Evolutionary conservation across 768 basidiomycete genomes (phyloP), one percentile per base, ranked within the genome.

Genomic region (Lactifluus subvellereus): DNA sequence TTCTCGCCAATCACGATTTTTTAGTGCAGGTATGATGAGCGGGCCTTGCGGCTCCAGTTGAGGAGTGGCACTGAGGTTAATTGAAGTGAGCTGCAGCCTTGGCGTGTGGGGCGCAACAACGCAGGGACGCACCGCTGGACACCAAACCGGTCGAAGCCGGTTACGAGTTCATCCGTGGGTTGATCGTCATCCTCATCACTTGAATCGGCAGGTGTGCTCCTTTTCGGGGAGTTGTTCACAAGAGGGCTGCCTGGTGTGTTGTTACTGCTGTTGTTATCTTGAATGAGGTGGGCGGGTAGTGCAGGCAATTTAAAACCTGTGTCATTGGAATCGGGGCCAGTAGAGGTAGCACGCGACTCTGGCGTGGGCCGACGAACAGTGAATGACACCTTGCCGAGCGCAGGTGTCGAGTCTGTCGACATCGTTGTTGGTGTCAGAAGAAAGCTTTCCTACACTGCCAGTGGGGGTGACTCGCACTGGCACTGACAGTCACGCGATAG

Each of bases 1-100:
- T 56, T 85, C 88, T 47, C 92, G 79, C 96, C 96, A 99, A 72
- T 99, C 95, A 32, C 85, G 83, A 70, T 98, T 96, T 69, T 92
- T 78, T 51, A 91, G 77, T 1, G 92, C 79, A 16, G 95, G 87
- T 49, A 99, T 98, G 42, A 97, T 85, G 8, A 97, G 80, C 0
- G 90, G 90, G 4, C 77, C 82, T 45, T 82, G 71, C 11, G 80
- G 74, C 55, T 72, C 77, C 65, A 78, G 78, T 47, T 76, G 79
- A 59, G 78, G 76, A 60, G 77, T 79, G 66, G 76, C 75, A 37
- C 81, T 69, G 59, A 81, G 86, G 69, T 59, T 55, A 62, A 60
- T 57, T 51, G 54, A n/a, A 82, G 87, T 90, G 85, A 91, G 89
- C 82, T 89, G 84, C 82, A 79, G 80, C 80, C 80, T 77, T 81